Base-by-base conservation (phyloP, 768 basidiomycete genomes). In the Boletus reticulatus region DNA sequence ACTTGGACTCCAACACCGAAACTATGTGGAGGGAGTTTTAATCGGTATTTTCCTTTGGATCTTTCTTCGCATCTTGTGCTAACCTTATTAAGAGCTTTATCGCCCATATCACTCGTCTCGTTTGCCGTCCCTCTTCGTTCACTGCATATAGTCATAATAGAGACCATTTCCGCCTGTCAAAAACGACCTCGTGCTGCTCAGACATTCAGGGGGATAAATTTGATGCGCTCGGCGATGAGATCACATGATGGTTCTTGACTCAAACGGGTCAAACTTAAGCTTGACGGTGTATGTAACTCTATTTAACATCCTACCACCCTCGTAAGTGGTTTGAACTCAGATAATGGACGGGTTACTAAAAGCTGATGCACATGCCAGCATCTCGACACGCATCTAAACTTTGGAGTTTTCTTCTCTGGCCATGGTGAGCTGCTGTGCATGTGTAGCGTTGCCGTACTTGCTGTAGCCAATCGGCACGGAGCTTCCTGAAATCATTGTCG, bases 21-120 rank as follows among this genome's bases (percentile, higher is more conserved):
- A 49, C 50, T 36, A 56, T 47, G 5, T 75, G 73, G 74, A 73
- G 71, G 45, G 69, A 74, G 55, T 44, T 70, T 22, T 72, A 55
- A 62, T 57, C 10, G 38, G 56, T 65, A 59, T 56, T 60, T 54
- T 27, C 9, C 43, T 57, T 48, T 29, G 44, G 58, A 47, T 32
- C 20, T 43, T 55, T 55, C 44, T 43, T n/a, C 37, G 2, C 19
- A 19, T 37, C 43, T 24, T 31, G 31, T 27, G 34, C 43, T 59
- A 27, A 48, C 46, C 19, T 52, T 41, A n/a, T 46, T 47, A 31
- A 48, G 47, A 50, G 39, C 43, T 27, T 51, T 48, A 48, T 52
- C 43, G 17, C 41, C 42, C 50, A 56, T 34, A 19, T 53, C 43
- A 37, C 38, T 32, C 22, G 27, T 45, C 17, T 60, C 44, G 59